Evolutionary conservation across 768 basidiomycete genomes (phyloP), one percentile per base, ranked within the genome.

Genomic region (Agaricus blazei): DNA sequence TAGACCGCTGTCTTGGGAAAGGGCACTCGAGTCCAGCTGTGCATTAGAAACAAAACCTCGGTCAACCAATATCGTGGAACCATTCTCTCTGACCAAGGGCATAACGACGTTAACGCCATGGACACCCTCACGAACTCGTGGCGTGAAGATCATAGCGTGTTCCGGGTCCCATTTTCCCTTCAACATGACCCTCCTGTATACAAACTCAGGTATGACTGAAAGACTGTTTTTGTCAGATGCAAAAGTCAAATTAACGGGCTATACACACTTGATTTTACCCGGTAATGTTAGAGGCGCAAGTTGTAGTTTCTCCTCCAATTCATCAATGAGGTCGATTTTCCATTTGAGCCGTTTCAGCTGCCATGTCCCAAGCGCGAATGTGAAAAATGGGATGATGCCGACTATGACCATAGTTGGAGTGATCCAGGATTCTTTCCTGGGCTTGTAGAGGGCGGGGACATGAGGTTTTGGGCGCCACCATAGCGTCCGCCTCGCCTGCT

Each of bases 251-350:
- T 11, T 34, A n/a, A 27, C 38, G 4, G 15, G 12, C 1, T 36
- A 66, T 63, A 72, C 80, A 63, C 67, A 97, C 96, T 98, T 94
- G 72, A 99, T 85, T 70, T 82, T 82, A 45, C 77, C 79, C 1
- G 97, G 97, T 28, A 99, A 73, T 26, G 75, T 64, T 54, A 99
- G 80, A 0, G 96, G 88, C 31, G 81, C 83, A 14, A 88, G 76
- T 59, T 87, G 79, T 36, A 98, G 72, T 70, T 97, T 96, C 69
- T 90, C 85, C 67, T 97, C 89, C 36, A 98, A 77, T 64, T 98
- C 91, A 60, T 97, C 91, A 59, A 98, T 98, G 49, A 99, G 77
- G 51, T 83, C 82, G 44, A 96, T 75, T 71, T 99, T 99, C 97
- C 97, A 99, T 67, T 90, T 82, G 29, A 98, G 79, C 47, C 97